These are phyloP conservation scores for Populus tremula DNA, from an alignment of 345 rosid genomes.

Conservation along the genomic window DNA sequence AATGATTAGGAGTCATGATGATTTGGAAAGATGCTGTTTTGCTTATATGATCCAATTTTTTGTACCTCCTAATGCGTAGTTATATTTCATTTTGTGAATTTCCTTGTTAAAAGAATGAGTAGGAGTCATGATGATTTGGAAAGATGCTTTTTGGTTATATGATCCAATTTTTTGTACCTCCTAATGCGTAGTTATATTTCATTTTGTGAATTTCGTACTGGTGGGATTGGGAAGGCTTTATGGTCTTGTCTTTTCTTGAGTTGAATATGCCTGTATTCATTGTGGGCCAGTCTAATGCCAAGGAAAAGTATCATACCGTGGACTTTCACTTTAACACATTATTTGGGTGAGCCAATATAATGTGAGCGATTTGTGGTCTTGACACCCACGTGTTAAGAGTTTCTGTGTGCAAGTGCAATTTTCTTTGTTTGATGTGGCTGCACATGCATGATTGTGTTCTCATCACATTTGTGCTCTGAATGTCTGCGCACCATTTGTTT, in stretches of 20 bases:
- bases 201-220: not conserved
- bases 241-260: not conserved
- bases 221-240: not conserved
- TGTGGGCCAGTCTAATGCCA: not conserved
- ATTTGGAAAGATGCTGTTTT: not conserved
- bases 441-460: not conserved
- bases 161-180: no score
- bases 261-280: not conserved
- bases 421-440: not conserved
- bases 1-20: not conserved
- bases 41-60: not conserved
- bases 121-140: no score
- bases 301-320: not conserved
- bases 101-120: no score
- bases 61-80: not conserved
- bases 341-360: not conserved
- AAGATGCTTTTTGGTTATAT: no score
- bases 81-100: no score
- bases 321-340: not conserved
- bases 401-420: not conserved
- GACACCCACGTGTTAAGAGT: not conserved
- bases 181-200: no score
- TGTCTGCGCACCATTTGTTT: not conserved
- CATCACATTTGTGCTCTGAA: not conserved
- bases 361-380: not conserved